These are phyloP conservation scores for Vaccinium myrtillus DNA, from an alignment of 148 eudicot genomes.

Conservation along the genomic window DNA sequence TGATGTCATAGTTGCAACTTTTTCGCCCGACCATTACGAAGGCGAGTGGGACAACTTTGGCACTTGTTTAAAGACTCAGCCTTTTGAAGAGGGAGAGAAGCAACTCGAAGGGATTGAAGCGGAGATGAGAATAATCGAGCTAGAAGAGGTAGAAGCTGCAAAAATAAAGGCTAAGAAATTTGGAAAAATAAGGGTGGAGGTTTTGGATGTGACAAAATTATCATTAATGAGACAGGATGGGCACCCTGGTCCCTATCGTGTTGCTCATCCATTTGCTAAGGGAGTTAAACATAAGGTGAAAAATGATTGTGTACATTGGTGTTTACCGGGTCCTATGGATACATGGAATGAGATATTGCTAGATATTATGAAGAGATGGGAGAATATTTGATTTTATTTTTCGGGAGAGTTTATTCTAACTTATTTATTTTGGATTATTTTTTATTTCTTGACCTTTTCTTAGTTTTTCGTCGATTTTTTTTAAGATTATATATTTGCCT, in stretches of 20 bases:
- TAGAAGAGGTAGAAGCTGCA: conserved; percentile 49
- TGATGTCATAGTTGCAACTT: conserved; percentile 72
- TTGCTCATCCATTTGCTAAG: conserved; percentile 73
- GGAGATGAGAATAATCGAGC: conserved; percentile 62
- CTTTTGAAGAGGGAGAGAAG: conserved; percentile 54
- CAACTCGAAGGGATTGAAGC: conserved; percentile 62
- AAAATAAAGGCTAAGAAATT: conserved; percentile 22
- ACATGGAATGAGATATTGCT: conserved; percentile 55
- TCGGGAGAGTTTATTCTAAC: not conserved
- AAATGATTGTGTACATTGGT: conserved; percentile 95
- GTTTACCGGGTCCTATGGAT: conserved; percentile 57
- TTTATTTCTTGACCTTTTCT: no score
- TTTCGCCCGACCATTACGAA: conserved; percentile 88
- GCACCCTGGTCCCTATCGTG: conserved; percentile 90
- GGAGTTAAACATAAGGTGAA: conserved; percentile 67
- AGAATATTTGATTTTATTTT: not conserved
- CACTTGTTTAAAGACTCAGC: conserved; percentile 72
- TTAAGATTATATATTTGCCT: no score
- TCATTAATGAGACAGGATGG: conserved; percentile 82
- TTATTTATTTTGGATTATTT: not conserved
- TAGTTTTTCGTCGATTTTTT: no score
- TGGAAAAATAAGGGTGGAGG: conserved; percentile 34
- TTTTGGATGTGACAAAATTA: conserved; percentile 71
- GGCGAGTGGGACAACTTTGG: conserved; percentile 95
- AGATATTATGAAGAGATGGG: conserved; percentile 60